Percentiles rank a stretch among this genome's conserved stretches.
These are phyloP conservation scores for Lactarius indigo DNA, from an alignment of 768 basidiomycete genomes.

Conservation along the genomic window DNA sequence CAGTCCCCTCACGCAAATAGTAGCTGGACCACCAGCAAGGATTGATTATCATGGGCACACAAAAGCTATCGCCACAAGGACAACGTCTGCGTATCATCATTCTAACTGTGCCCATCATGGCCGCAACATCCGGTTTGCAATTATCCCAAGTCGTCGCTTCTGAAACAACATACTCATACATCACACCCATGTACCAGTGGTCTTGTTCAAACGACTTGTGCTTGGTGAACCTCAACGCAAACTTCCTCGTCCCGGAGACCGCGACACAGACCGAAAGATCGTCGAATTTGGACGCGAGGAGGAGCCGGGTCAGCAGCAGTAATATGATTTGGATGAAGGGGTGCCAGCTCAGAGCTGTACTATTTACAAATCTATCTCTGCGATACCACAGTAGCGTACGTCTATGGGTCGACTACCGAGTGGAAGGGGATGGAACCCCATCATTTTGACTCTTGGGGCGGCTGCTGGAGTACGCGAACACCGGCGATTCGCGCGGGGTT, in stretches of 20 bases:
- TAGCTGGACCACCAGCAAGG: not conserved
- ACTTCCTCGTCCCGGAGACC: conserved; percentile 31
- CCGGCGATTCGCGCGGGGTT: conserved; percentile 87
- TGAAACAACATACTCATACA: conserved; percentile 8
- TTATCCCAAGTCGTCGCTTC: conserved; percentile 8
- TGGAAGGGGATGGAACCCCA: not conserved
- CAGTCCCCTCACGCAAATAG: not conserved
- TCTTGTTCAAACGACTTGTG: conserved; percentile 63
- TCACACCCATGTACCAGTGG: conserved; percentile 39
- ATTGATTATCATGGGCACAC: conserved; percentile 13
- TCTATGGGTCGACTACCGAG: not conserved
- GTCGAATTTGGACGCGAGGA: conserved; percentile 21
- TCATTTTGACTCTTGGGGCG: conserved; percentile 21
- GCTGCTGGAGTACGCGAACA: conserved; percentile 59
- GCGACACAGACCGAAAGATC: conserved; percentile 22
- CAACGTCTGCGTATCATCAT: conserved; percentile 52
- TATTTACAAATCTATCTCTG: conserved; percentile 13
- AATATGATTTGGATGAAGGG: not conserved
- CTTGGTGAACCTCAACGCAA: conserved; percentile 48
- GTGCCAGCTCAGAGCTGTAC: conserved; percentile 1
- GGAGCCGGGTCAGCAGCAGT: conserved; percentile 3
- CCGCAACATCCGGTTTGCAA: conserved; percentile 56
- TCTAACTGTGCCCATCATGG: conserved; percentile 60
- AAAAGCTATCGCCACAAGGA: conserved; percentile 43
- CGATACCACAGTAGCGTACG: not conserved